phyloP scores from a whole-genome alignment of 2,329 filamentous ascomycete species.

The Colletotrichum sp. region DNA sequence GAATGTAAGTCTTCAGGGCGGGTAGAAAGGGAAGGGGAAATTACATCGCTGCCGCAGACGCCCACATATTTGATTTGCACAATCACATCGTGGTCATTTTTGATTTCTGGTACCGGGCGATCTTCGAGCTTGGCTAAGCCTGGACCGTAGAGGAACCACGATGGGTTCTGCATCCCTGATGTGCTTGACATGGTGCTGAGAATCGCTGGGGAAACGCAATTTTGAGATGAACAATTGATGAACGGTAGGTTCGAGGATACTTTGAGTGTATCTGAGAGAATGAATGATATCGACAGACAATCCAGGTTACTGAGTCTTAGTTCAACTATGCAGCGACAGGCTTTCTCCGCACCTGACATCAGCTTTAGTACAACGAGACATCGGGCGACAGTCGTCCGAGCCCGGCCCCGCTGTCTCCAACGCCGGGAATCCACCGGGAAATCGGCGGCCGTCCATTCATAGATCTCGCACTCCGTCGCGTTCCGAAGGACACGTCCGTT shows the following conservation, averaged over 20 bases:
- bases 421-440: slow-evolving; percentile 21
- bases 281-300: not conserved
- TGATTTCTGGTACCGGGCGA: slow-evolving; percentile 24
- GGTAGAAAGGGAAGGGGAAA: not conserved
- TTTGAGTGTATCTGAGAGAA: not conserved
- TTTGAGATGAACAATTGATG: not conserved
- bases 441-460: not conserved
- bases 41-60: slow-evolving; percentile 32
- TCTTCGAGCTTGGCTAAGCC: slow-evolving; percentile 24
- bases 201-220: not conserved
- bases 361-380: not conserved
- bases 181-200: not conserved
- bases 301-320: not conserved
- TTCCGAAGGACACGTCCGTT: not conserved
- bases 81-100: slow-evolving; percentile 28
- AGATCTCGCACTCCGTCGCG: not conserved
- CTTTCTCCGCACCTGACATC: not conserved
- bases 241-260: not conserved
- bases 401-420: not conserved
- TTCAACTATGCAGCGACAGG: not conserved
- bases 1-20: not conserved
- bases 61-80: slow-evolving; percentile 28
- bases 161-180: slow-evolving; percentile 19
- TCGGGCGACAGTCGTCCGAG: not conserved
- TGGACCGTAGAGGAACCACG: slow-evolving; percentile 21